A percentile compares a stretch with the other conserved stretches of the same genome.
phyloP scores from a whole-genome alignment of 345 rosid species.

The Sapria himalayana region DNA sequence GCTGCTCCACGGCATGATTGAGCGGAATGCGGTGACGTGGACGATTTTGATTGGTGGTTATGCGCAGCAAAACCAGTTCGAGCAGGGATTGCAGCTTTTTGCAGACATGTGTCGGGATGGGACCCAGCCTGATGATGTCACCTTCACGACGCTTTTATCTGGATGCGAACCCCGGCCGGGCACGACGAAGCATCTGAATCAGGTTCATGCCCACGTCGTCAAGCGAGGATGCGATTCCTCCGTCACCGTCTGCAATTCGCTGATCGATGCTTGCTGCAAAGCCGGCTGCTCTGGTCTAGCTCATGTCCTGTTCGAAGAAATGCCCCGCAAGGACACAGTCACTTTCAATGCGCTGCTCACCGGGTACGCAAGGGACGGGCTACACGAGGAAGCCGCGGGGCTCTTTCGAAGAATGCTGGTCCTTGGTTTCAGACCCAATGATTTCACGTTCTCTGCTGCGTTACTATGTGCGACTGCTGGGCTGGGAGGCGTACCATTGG shows the following conservation, averaged over 20 bases:
- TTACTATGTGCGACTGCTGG: conserved; percentile 40
- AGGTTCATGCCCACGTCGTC: conserved; percentile 33
- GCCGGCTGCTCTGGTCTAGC: conserved; percentile 23
- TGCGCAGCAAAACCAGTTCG: conserved; percentile 16
- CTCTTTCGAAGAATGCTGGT: conserved; percentile 39
- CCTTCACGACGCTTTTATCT: conserved; percentile 45
- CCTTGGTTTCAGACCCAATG: conserved; percentile 43
- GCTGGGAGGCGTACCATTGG: conserved; percentile 25
- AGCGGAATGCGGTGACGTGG: conserved; percentile 55
- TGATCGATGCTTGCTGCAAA: conserved; percentile 65
- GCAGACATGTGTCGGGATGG: conserved; percentile 27
- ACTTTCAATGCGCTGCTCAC: conserved; percentile 57
- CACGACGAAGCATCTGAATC: conserved; percentile 16
- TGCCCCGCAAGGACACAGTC: conserved; percentile 39
- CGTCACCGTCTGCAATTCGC: conserved; percentile 38
- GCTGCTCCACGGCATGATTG: conserved; percentile 29
- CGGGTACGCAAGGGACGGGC: conserved; percentile 41
- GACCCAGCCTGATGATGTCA: conserved; percentile 38
- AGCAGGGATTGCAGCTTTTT: conserved; percentile 40
- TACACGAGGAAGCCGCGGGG: conserved; percentile 26
- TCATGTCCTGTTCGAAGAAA: conserved; percentile 22
- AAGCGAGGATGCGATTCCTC: conserved; percentile 27
- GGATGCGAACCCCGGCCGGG: conserved; percentile 29
- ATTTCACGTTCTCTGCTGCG: conserved; percentile 67
- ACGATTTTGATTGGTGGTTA: conserved; percentile 74